A percentile compares a stretch with the other conserved stretches of the same genome.
Conservation (phyloP, 768 basidiomycete species). For the Auricularia sp. region DNA sequence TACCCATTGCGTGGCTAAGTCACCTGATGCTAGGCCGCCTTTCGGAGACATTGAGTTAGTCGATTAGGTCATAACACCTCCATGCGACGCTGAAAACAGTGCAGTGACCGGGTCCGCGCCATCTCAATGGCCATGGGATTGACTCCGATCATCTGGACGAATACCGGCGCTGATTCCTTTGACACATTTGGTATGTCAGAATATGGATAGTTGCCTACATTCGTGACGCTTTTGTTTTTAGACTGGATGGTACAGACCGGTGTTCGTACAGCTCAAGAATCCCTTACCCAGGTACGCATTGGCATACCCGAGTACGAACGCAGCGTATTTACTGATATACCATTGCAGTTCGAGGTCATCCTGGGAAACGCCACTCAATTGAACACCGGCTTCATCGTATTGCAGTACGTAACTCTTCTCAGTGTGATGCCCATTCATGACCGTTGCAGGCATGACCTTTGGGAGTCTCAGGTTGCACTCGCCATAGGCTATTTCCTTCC, state of each 20-base stretch:
- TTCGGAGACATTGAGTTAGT: constrained; percentile 17
- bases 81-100: constrained; percentile 9
- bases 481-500: constrained; percentile 36
- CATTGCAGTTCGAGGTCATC: constrained; percentile 21
- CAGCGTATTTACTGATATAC: background rate
- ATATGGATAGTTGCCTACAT: constrained; percentile 3
- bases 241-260: constrained; percentile 37
- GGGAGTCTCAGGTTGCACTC: constrained; percentile 33
- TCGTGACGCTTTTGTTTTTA: constrained; percentile 6
- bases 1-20: constrained; percentile 5
- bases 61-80: background rate
- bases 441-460: constrained; percentile 22
- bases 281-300: background rate
- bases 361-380: constrained; percentile 26
- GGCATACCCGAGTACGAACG: background rate
- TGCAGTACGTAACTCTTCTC: constrained; percentile 14
- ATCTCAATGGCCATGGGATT: constrained; percentile 35
- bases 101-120: constrained; percentile 32
- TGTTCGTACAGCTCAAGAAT: background rate
- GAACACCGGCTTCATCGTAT: constrained; percentile 33
- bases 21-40: constrained; percentile 13
- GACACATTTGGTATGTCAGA: constrained; percentile 10
- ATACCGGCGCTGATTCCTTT: constrained; percentile 7
- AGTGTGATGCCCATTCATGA: background rate
- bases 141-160: constrained; percentile 34